Percentiles rank a stretch among this genome's conserved stretches.
Conservation (phyloP, 2,329 filamentous ascomycete species). For the Moelleriella libera region DNA sequence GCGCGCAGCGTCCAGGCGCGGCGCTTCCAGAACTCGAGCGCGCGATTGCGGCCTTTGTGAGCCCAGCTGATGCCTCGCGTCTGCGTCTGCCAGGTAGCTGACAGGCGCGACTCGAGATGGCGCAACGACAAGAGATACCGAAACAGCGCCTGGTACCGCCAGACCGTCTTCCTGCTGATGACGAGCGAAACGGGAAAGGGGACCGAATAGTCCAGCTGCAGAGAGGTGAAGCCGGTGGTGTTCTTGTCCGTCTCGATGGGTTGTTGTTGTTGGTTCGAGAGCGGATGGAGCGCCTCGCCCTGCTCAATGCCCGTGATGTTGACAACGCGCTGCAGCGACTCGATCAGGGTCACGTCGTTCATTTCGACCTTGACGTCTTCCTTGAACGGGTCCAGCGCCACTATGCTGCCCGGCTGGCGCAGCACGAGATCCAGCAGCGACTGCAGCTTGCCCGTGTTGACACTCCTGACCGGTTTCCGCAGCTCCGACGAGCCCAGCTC, state of each 20-base stretch:
- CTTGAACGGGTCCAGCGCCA: constrained; percentile 91
- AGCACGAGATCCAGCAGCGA: constrained; percentile 90
- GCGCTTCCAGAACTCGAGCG: constrained; percentile 83
- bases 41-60: constrained; percentile 57
- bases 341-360: constrained; percentile 86
- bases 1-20: constrained; percentile 83
- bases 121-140: constrained; percentile 83
- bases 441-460: constrained; percentile 88
- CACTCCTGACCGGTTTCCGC: constrained; percentile 72
- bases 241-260: constrained; percentile 70
- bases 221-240: constrained; percentile 77
- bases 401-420: constrained; percentile 89
- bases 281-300: constrained; percentile 65
- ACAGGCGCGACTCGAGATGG: constrained; percentile 77
- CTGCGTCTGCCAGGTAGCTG: constrained; percentile 81
- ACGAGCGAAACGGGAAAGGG: constrained; percentile 93
- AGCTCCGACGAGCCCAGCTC: constrained; percentile 83
- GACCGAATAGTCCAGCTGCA: constrained; percentile 87
- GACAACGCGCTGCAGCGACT: constrained; percentile 89
- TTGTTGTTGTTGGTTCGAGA: constrained; percentile 35
- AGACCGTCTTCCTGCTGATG: constrained; percentile 91
- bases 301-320: constrained; percentile 93
- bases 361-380: constrained; percentile 97
- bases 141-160: constrained; percentile 90
- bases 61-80: constrained; percentile 71